Conservation (phyloP, 805 yeast genomes). For the Peterozyma xylosa region DNA sequence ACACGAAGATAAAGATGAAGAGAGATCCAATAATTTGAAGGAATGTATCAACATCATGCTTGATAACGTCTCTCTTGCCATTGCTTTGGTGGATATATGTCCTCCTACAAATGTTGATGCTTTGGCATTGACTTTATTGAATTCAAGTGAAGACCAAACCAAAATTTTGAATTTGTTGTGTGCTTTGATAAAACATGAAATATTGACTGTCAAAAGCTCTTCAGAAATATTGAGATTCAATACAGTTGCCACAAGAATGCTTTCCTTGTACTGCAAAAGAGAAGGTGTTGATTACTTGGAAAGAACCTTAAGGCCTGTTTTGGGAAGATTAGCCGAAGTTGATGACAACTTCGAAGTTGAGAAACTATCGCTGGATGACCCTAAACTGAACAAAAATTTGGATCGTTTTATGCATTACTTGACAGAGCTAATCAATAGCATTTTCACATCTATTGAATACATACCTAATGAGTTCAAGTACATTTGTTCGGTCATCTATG, state of each 20-base stretch:
- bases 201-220: constrained; percentile 48
- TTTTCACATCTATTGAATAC: constrained; percentile 42
- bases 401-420: constrained; percentile 49
- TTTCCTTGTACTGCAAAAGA: constrained; percentile 64
- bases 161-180: constrained; percentile 38
- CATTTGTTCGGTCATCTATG: constrained; percentile 60
- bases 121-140: constrained; percentile 57
- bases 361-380: constrained; percentile 29
- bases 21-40: constrained; percentile 7
- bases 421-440: constrained; percentile 47
- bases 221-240: constrained; percentile 75
- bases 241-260: constrained; percentile 71
- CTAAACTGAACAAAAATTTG: constrained; percentile 31
- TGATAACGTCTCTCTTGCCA: constrained; percentile 22
- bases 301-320: constrained; percentile 44
- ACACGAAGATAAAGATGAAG: constrained; percentile 16
- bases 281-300: constrained; percentile 56
- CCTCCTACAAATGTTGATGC: constrained; percentile 65
- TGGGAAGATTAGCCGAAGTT: constrained; percentile 41
- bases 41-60: constrained; percentile 7
- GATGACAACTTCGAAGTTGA: constrained; percentile 61
- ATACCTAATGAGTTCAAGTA: constrained; percentile 70
- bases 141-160: constrained; percentile 36
- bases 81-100: constrained; percentile 53
- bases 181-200: constrained; percentile 54